Evolutionary conservation across 2,329 filamentous ascomycete genomes (phyloP).

Genomic region (Fusarium bulbicola): DNA sequence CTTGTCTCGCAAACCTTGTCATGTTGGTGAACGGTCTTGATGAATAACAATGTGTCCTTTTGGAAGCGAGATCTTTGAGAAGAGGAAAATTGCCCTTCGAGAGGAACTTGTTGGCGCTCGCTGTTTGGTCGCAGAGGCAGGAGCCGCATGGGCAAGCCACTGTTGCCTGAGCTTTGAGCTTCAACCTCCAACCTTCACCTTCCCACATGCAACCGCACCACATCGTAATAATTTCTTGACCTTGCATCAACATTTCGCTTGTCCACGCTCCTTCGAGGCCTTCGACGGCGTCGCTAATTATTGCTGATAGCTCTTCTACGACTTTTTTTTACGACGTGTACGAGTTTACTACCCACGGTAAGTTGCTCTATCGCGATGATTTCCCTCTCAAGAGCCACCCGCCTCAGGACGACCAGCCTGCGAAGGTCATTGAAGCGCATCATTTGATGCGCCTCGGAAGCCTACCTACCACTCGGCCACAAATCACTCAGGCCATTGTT

Average conservation of each 20-base stretch:
- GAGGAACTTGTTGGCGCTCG: not conserved
- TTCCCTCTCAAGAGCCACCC: not conserved
- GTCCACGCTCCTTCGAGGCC: not conserved
- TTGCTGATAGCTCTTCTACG: constrained; percentile 38
- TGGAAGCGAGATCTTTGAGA: not conserved
- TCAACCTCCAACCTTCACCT: not conserved
- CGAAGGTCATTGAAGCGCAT: not conserved
- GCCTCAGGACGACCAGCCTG: not conserved
- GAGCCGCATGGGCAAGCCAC: not conserved
- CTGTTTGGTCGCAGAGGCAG: constrained; percentile 1
- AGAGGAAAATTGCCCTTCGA: not conserved
- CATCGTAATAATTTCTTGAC: not conserved
- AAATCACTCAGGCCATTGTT: not conserved
- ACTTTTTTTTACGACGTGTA: constrained; percentile 43
- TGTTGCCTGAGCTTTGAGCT: not conserved
- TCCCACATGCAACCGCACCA: not conserved
- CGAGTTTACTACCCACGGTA: constrained; percentile 43
- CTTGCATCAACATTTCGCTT: not conserved
- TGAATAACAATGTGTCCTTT: not conserved
- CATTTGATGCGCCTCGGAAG: not conserved
- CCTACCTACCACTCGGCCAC: no score
- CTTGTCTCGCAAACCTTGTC: not conserved
- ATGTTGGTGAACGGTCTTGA: not conserved
- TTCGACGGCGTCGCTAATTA: constrained; percentile 22
- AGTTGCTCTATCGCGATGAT: constrained; percentile 1